Percentiles rank a stretch among this genome's conserved stretches.
These are phyloP conservation scores for Elsinoe fawcettii DNA, from an alignment of 2,329 filamentous ascomycete species.

Conservation along the genomic window DNA sequence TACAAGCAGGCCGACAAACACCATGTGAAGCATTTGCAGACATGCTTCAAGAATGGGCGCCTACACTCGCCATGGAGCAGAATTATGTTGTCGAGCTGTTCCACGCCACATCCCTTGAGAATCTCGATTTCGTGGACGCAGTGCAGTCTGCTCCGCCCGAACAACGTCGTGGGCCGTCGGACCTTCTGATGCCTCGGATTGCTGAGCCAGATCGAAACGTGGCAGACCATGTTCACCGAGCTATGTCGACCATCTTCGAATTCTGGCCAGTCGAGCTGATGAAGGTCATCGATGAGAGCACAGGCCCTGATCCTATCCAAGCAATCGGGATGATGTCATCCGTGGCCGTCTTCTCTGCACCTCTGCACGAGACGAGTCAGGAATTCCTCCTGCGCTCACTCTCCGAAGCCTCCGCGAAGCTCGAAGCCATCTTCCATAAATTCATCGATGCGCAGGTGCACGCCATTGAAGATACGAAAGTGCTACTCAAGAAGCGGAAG, in stretches of 20 bases:
- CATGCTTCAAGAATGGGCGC: slow-evolving; percentile 72
- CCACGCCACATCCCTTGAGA: slow-evolving; percentile 79
- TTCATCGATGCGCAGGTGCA: slow-evolving; percentile 94
- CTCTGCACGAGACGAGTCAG: slow-evolving; percentile 83
- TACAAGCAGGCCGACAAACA: slow-evolving; percentile 57
- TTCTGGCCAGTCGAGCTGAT: slow-evolving; percentile 75
- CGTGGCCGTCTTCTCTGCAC: slow-evolving; percentile 69
- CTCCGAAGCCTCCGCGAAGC: slow-evolving; percentile 60
- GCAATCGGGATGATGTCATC: slow-evolving; percentile 77
- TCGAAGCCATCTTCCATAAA: slow-evolving; percentile 70
- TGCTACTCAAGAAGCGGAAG: slow-evolving; percentile 98
- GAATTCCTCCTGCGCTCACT: slow-evolving; percentile 77
- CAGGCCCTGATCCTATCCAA: slow-evolving; percentile 78
- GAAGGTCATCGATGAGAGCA: slow-evolving; percentile 73
- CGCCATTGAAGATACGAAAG: slow-evolving; percentile 94
- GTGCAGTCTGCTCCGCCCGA: slow-evolving; percentile 60
- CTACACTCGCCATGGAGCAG: slow-evolving; percentile 83
- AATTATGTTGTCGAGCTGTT: slow-evolving; percentile 98
- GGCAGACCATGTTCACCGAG: slow-evolving; percentile 73
- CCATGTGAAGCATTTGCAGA: slow-evolving; percentile 76
- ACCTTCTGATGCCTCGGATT: slow-evolving; percentile 64
- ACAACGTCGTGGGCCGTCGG: slow-evolving; percentile 57
- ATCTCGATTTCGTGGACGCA: slow-evolving; percentile 73
- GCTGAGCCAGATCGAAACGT: slow-evolving; percentile 85
- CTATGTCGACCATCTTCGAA: slow-evolving; percentile 81